A percentile compares a stretch with the other conserved stretches of the same genome.
These are phyloP conservation scores for Pseudotulostoma volvatum DNA, from an alignment of 495 filamentous ascomycete genomes.

Conservation along the genomic window DNA sequence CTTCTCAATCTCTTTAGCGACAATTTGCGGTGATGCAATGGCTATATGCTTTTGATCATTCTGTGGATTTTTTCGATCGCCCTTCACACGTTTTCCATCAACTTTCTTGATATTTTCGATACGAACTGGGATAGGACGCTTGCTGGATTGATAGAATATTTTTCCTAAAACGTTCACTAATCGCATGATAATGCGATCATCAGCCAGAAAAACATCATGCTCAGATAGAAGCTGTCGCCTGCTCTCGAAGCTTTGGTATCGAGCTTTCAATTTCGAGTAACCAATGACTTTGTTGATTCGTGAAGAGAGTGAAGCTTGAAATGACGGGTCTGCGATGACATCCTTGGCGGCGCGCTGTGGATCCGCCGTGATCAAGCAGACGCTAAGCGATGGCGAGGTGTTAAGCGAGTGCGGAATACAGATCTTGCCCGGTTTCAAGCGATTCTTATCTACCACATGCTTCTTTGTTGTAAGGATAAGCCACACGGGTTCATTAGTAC, in stretches of 20 bases:
- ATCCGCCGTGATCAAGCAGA: constrained; percentile 73
- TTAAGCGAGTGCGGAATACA: constrained; percentile 53
- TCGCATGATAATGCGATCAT: constrained; percentile 62
- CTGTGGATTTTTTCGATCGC: constrained; percentile 24
- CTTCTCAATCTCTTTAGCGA: constrained; percentile 56
- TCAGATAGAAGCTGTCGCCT: constrained; percentile 68
- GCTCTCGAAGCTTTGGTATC: constrained; percentile 75
- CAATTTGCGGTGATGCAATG: constrained; percentile 30
- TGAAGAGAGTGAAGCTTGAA: constrained; percentile 53
- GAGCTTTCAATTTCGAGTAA: constrained; percentile 62
- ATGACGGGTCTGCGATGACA: constrained; percentile 53
- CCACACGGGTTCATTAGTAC: constrained; percentile 56
- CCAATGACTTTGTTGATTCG: constrained; percentile 71
- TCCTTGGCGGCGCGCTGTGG: constrained; percentile 87
- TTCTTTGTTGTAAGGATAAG: constrained; percentile 81
- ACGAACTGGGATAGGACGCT: constrained; percentile 75
- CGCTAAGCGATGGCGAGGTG: constrained; percentile 39
- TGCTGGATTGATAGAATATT: constrained; percentile 68
- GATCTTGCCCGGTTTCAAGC: constrained; percentile 64
- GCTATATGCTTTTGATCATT: constrained; percentile 22
- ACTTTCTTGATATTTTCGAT: constrained; percentile 47
- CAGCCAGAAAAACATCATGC: constrained; percentile 76
- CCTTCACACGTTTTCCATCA: constrained; percentile 49
- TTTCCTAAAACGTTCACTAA: constrained; percentile 71
- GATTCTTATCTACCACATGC: constrained; percentile 58